A percentile compares a stretch with the other conserved stretches of the same genome.
These are phyloP conservation scores for Amanita rimosa DNA, from an alignment of 768 basidiomycete species.

Conservation along the genomic window DNA sequence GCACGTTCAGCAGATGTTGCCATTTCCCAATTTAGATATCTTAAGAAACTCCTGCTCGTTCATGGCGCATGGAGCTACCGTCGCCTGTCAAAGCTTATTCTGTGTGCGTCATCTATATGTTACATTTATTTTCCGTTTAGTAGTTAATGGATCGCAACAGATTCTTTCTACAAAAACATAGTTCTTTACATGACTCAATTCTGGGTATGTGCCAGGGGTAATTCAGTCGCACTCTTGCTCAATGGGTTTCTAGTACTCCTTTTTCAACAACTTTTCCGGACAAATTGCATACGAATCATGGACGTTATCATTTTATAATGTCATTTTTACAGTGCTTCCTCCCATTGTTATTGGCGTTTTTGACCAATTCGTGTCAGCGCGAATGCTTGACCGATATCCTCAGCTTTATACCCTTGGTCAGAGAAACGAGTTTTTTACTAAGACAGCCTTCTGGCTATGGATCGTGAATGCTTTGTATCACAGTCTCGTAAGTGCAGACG, in stretches of 20 bases:
- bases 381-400: constrained; percentile 93
- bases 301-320: constrained; percentile 96
- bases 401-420: constrained; percentile 94
- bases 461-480: constrained; percentile 83
- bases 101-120: constrained; percentile 45
- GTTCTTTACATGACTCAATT: constrained; percentile 97
- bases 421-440: constrained; percentile 87
- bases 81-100: constrained; percentile 85
- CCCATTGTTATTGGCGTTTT: constrained; percentile 97
- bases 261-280: constrained; percentile 99
- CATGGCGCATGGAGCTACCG: constrained; percentile 99
- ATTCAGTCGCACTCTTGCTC: background rate
- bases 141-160: constrained; percentile 25
- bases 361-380: constrained; percentile 96
- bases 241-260: constrained; percentile 60
- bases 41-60: constrained; percentile 91
- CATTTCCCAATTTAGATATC: constrained; percentile 92
- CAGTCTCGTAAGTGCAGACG: constrained; percentile 52
- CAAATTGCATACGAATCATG: constrained; percentile 98
- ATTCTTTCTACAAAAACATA: constrained; percentile 99
- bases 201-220: constrained; percentile 51
- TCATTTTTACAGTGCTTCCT: constrained; percentile 90
- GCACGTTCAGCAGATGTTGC: constrained; percentile 96
- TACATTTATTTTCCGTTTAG: background rate
- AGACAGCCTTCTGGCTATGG: constrained; percentile 90